Conservation (phyloP, 1,284 basidiomycete species). For the Melampsora larici-populina region DNA sequence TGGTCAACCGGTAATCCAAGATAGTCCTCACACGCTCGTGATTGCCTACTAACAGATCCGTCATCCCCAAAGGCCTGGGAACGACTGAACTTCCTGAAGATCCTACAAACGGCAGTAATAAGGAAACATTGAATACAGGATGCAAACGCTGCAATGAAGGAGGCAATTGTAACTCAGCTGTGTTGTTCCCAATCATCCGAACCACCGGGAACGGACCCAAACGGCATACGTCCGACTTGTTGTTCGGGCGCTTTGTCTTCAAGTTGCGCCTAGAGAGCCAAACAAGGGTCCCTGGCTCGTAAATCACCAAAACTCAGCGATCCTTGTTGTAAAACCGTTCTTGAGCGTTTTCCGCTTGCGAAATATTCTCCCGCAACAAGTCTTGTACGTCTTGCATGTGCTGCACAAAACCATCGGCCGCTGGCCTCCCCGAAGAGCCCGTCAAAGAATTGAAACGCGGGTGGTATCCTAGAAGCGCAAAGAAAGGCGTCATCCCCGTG, state of each 20-base stretch:
- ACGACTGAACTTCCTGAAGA: too few relatives aligned
- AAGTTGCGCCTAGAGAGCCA: background rate
- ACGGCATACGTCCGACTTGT: background rate
- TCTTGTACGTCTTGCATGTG: background rate
- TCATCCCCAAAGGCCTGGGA: too few relatives aligned
- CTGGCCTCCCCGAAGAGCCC: background rate
- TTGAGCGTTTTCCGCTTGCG: too few relatives aligned
- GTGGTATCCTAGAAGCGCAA: slow-evolving; percentile 54
- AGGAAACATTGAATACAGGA: background rate
- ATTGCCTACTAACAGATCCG: too few relatives aligned
- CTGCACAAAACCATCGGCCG: background rate
- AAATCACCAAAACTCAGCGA: background rate
- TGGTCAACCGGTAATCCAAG: too few relatives aligned
- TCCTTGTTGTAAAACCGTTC: background rate
- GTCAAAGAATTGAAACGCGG: slow-evolving; percentile 47
- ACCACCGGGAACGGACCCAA: background rate
- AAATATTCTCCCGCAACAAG: background rate
- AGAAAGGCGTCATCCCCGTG: slow-evolving; percentile 56
- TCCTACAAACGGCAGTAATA: background rate
- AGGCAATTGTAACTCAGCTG: background rate
- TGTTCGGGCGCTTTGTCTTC: background rate
- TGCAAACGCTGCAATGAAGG: too few relatives aligned
- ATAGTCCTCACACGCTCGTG: too few relatives aligned
- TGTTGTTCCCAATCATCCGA: background rate
- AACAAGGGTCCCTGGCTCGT: background rate